Conservation (phyloP, 345 rosid genomes). For the Cardiospermum halicacabum region DNA sequence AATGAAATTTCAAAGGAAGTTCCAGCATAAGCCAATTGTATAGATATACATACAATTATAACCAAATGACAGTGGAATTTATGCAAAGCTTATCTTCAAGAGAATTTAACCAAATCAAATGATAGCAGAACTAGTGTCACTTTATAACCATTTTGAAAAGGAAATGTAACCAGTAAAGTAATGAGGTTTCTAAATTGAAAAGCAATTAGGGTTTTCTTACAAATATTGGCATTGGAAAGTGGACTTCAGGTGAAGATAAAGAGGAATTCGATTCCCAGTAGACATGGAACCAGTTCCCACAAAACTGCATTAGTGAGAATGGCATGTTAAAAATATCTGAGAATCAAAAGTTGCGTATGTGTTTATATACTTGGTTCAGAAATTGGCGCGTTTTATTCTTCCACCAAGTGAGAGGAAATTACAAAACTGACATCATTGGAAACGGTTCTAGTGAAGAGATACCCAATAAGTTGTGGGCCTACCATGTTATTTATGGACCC, state of each 20-base stretch:
- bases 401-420: neutral
- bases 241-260: neutral
- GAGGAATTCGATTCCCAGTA: constrained; percentile 10
- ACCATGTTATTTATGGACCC: no score
- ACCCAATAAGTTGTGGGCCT: no score
- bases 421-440: no score
- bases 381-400: neutral
- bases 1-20: neutral
- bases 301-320: neutral
- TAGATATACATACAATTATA: neutral
- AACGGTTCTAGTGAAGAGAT: no score
- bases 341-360: neutral
- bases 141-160: neutral
- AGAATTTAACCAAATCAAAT: no score
- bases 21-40: neutral
- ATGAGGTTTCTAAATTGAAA: neutral
- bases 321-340: constrained; percentile 6
- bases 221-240: constrained; percentile 1
- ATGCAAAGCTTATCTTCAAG: no score
- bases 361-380: neutral
- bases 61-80: neutral
- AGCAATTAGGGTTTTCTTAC: no score
- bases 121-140: neutral
- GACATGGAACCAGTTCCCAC: neutral
- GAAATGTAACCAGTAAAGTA: neutral